Evolutionary conservation across 805 yeast genomes (phyloP).

Genomic region (Clavispora vitiphila): DNA sequence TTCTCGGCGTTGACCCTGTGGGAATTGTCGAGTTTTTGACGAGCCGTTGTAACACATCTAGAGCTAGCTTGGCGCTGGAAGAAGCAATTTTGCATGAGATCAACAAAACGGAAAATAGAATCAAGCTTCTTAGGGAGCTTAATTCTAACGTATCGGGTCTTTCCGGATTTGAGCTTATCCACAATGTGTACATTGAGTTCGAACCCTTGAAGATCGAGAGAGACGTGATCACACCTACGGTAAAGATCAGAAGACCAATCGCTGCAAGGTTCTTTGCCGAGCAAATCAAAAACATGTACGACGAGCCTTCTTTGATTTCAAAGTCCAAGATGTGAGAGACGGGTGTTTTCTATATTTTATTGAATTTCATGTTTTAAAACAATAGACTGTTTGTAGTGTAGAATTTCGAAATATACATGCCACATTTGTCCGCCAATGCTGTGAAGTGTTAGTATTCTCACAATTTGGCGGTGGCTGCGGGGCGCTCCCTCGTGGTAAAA

Average conservation of each 20-base stretch:
- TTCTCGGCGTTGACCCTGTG: constrained; percentile 19
- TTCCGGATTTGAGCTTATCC: constrained; percentile 21
- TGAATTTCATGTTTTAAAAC: neutral
- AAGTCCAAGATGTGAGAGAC: neutral
- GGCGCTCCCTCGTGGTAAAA: neutral
- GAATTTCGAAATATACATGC: too few species aligned
- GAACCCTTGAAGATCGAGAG: constrained; percentile 24
- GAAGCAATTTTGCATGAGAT: constrained; percentile 11
- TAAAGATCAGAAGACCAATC: constrained; percentile 41
- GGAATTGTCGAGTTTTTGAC: constrained; percentile 13
- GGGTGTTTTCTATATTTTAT: neutral
- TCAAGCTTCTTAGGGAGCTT: constrained; percentile 8
- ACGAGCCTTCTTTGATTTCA: constrained; percentile 38
- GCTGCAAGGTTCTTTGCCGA: constrained; percentile 41
- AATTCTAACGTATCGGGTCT: constrained; percentile 10
- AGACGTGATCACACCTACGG: constrained; percentile 24
- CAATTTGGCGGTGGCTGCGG: too few species aligned
- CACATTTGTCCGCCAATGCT: too few species aligned
- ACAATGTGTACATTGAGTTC: constrained; percentile 21
- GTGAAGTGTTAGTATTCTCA: too few species aligned
- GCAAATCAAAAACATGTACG: constrained; percentile 40
- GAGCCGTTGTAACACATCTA: constrained; percentile 8
- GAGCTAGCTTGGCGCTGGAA: constrained; percentile 10
- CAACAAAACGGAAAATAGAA: constrained; percentile 14
- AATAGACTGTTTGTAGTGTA: too few species aligned